A percentile compares a stretch with the other conserved stretches of the same genome.
phyloP scores from a whole-genome alignment of 208 protist genomes.

The Phytomonas sp. region DNA sequence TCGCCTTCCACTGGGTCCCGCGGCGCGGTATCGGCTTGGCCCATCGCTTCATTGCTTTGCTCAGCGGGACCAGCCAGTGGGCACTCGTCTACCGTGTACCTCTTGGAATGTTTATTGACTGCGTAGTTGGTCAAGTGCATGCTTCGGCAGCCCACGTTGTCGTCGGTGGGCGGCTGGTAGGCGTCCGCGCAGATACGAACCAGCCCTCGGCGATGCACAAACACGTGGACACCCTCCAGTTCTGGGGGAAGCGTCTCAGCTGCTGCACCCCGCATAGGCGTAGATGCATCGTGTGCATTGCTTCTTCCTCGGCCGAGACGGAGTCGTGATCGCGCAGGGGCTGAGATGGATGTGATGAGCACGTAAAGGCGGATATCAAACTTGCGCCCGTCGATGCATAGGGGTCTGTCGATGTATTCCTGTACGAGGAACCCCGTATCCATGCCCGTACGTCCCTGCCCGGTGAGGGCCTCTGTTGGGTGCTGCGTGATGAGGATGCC shows the following conservation, averaged over 20 bases:
- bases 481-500: conserved; percentile 65
- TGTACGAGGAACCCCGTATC: conserved; percentile 51
- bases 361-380: conserved; percentile 94
- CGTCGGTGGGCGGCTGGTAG: conserved; percentile 48
- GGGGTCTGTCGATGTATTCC: conserved; percentile 83
- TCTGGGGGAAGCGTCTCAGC: conserved; percentile 1
- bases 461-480: conserved; percentile 33
- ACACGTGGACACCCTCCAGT: conserved; percentile 61
- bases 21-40: conserved; percentile 1
- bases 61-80: no score
- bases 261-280: not conserved
- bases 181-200: conserved; percentile 88
- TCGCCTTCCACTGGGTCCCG: not conserved
- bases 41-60: not conserved
- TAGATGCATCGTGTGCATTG: not conserved
- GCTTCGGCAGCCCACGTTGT: conserved; percentile 34
- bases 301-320: not conserved
- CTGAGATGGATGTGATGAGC: conserved; percentile 49
- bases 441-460: conserved; percentile 14
- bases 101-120: conserved; percentile 52
- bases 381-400: conserved; percentile 89
- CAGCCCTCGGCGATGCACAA: conserved; percentile 82
- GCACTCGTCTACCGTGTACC: conserved; percentile 16
- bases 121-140: conserved; percentile 89
- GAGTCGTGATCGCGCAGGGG: not conserved